phyloP scores from a whole-genome alignment of 306 rosid species.

The Boehmeria nivea region DNA sequence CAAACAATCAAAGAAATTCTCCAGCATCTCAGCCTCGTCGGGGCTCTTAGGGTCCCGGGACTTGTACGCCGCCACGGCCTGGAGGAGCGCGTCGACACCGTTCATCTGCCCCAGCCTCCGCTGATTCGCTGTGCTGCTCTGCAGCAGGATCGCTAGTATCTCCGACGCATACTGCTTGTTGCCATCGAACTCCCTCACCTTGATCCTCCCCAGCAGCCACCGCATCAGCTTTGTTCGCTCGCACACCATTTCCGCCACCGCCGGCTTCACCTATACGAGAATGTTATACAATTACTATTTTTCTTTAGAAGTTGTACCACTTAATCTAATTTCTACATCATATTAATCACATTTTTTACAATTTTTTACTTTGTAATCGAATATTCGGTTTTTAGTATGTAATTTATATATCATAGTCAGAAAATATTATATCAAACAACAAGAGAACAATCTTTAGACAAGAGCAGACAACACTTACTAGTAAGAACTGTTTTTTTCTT shows the following conservation, averaged over 20 bases:
- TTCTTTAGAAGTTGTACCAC: no score
- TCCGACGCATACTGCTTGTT: slow-evolving; percentile 93
- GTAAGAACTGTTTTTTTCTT: no score
- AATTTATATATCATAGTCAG: no score
- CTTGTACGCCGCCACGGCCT: slow-evolving; percentile 96
- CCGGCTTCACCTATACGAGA: slow-evolving; percentile 43
- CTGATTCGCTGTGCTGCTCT: slow-evolving; percentile 73
- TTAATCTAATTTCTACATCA: no score
- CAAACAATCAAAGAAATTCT: slow-evolving; percentile 85
- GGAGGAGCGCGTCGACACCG: slow-evolving; percentile 87
- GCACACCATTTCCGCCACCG: slow-evolving; percentile 80
- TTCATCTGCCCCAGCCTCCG: slow-evolving; percentile 87
- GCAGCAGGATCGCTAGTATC: slow-evolving; percentile 82
- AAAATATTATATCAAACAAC: no score
- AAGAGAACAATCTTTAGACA: no score
- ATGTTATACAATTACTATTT: no score
- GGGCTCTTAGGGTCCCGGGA: slow-evolving; percentile 82
- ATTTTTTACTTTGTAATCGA: no score
- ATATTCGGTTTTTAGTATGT: no score
- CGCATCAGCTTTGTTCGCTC: slow-evolving; percentile 73
- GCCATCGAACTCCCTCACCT: slow-evolving; percentile 75
- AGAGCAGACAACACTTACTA: no score
- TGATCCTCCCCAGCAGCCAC: slow-evolving; percentile 88
- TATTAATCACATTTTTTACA: no score
- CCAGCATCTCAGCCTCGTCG: slow-evolving; percentile 90